A percentile compares a stretch with the other conserved stretches of the same genome.
phyloP scores from a whole-genome alignment of 148 eudicot genomes.

The Silene latifolia region DNA sequence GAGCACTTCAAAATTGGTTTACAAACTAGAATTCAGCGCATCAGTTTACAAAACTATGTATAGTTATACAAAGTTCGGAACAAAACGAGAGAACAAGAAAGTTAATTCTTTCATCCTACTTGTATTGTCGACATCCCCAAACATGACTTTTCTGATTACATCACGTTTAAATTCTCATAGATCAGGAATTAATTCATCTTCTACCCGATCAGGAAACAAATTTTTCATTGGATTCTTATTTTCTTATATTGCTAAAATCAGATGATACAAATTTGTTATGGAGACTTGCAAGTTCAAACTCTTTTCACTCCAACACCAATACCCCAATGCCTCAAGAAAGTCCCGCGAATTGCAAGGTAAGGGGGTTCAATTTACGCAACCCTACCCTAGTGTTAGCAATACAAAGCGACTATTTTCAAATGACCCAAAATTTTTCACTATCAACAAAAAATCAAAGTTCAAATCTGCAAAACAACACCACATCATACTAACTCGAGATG shows the following conservation, averaged over 20 bases:
- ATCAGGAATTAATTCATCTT: background rate
- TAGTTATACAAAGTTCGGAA: background rate
- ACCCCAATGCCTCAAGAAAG: background rate
- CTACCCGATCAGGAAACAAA: background rate
- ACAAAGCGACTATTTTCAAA: too few species aligned
- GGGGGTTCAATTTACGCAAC: background rate
- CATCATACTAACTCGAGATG: background rate
- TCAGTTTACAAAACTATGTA: background rate
- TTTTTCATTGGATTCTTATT: background rate
- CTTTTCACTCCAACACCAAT: background rate
- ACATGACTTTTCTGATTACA: background rate
- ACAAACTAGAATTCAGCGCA: background rate
- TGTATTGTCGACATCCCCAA: background rate
- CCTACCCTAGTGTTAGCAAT: background rate
- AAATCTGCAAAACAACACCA: background rate
- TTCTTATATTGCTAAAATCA: background rate
- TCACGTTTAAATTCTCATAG: background rate
- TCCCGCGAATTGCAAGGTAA: background rate
- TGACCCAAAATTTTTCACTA: background rate
- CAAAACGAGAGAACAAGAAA: background rate
- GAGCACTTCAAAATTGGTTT: background rate
- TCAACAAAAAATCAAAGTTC: background rate
- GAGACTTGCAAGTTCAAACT: too few species aligned
- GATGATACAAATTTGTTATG: background rate
- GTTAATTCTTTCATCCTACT: background rate